A percentile compares a stretch with the other conserved stretches of the same genome.
Conservation (phyloP, 2,329 filamentous ascomycete species). For the Coniochaeta pulveracea region DNA sequence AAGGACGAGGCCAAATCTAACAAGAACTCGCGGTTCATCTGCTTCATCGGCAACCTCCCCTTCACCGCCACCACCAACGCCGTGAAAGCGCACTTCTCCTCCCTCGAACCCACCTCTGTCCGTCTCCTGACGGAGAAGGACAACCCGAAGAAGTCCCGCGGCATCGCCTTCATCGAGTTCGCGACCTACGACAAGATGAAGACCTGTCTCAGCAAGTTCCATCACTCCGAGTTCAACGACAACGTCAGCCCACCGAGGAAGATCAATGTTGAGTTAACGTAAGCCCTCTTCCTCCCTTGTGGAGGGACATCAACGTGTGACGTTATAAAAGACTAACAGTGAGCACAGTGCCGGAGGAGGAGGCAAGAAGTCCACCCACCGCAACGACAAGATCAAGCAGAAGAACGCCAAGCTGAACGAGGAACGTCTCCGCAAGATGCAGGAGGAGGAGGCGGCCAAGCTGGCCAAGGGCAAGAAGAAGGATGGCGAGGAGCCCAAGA, state of each 20-base stretch:
- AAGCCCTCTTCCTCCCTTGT: slow-evolving; percentile 23
- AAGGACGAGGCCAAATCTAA: slow-evolving; percentile 9
- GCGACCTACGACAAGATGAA: slow-evolving; percentile 80
- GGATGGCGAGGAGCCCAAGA: slow-evolving; percentile 18
- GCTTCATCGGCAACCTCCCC: slow-evolving; percentile 65
- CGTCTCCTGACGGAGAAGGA: slow-evolving; percentile 56
- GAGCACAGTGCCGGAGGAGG: slow-evolving; percentile 65
- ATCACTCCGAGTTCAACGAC: slow-evolving; percentile 68
- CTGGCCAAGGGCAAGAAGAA: slow-evolving; percentile 21
- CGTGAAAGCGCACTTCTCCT: slow-evolving; percentile 66
- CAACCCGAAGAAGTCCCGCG: slow-evolving; percentile 25
- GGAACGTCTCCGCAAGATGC: slow-evolving; percentile 37
- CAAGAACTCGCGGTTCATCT: slow-evolving; percentile 66
- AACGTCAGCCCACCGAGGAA: slow-evolving; percentile 46
- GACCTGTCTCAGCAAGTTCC: slow-evolving; percentile 81
- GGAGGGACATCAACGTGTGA: no score
- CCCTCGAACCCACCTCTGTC: slow-evolving; percentile 57
- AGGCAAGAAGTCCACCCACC: slow-evolving; percentile 54
- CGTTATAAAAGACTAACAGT: no score
- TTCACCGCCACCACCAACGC: slow-evolving; percentile 64
- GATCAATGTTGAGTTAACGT: slow-evolving; percentile 91
- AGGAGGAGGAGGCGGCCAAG: slow-evolving; percentile 29
- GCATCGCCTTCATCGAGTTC: slow-evolving; percentile 85
- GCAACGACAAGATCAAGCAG: slow-evolving; percentile 65
- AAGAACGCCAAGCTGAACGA: slow-evolving; percentile 84